Conservation (phyloP, 306 rosid species). For the Hylodesmum podocarpum region DNA sequence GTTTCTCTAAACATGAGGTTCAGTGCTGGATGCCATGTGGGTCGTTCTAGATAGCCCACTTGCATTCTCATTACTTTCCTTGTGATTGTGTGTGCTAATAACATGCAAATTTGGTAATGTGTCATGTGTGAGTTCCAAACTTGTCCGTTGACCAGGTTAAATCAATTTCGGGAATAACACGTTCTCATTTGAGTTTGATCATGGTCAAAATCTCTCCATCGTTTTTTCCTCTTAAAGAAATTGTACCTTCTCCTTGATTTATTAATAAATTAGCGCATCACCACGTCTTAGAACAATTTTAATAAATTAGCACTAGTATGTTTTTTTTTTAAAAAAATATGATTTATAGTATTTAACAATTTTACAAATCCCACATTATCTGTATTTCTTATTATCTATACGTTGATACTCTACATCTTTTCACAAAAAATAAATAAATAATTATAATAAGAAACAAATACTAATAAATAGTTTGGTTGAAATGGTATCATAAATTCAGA, state of each 20-base stretch:
- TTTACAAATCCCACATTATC: too few species aligned
- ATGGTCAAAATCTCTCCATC: background rate
- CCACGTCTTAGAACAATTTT: too few species aligned
- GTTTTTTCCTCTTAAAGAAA: background rate
- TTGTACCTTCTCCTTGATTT: background rate
- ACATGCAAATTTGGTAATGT: background rate
- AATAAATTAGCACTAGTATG: background rate
- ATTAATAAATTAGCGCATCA: background rate
- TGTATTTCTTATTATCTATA: background rate
- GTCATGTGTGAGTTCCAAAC: background rate
- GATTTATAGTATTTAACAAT: too few species aligned
- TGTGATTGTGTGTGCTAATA: background rate
- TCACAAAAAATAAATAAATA: too few species aligned
- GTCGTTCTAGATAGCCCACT: slow-evolving; percentile 20
- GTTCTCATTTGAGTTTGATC: slow-evolving; percentile 32
- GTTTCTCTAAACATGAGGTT: background rate
- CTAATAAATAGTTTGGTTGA: too few species aligned
- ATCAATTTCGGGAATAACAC: background rate
- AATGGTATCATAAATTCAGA: too few species aligned
- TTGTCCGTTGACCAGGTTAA: slow-evolving; percentile 15
- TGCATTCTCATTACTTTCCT: slow-evolving; percentile 9
- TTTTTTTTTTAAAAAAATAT: too few species aligned
- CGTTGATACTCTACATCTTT: background rate
- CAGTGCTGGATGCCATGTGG: slow-evolving; percentile 36
- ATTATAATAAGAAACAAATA: too few species aligned